Percentiles rank a stretch among this genome's conserved stretches.
Evolutionary conservation across 2,329 filamentous ascomycete genomes (phyloP).

Genomic region (Colletotrichum lupini): DNA sequence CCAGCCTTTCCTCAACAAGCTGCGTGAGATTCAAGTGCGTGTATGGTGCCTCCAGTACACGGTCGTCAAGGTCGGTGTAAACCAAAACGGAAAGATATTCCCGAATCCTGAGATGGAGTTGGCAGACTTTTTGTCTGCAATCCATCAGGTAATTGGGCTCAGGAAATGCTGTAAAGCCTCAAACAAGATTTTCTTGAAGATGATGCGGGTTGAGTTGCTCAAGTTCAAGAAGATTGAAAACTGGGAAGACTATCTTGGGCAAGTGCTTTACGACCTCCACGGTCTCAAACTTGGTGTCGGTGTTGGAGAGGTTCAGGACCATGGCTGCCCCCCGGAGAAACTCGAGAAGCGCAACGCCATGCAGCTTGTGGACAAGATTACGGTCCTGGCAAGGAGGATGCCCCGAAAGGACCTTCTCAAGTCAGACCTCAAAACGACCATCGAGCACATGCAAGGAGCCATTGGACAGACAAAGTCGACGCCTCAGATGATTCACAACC

Average conservation of each 20-base stretch:
- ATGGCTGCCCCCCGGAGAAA: conserved; percentile 80
- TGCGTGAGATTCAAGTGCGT: conserved; percentile 88
- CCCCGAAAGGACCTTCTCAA: conserved; percentile 92
- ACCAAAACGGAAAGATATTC: conserved; percentile 73
- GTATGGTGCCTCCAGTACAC: conserved; percentile 90
- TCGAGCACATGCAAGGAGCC: conserved; percentile 92
- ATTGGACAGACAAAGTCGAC: conserved; percentile 84
- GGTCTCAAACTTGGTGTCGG: conserved; percentile 80
- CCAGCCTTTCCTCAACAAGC: conserved; percentile 70
- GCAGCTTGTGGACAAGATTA: conserved; percentile 85
- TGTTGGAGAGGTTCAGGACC: conserved; percentile 76
- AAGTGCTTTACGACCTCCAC: conserved; percentile 86
- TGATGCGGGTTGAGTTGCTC: conserved; percentile 88
- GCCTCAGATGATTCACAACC: conserved; percentile 86
- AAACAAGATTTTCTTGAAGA: conserved; percentile 87
- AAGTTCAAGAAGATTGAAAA: conserved; percentile 80
- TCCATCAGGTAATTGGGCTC: conserved; percentile 86
- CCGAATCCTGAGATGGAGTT: conserved; percentile 76
- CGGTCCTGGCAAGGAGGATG: conserved; percentile 83
- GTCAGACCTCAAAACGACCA: conserved; percentile 87
- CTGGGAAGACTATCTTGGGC: conserved; percentile 87
- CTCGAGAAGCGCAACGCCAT: conserved; percentile 85
- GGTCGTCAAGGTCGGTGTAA: conserved; percentile 79
- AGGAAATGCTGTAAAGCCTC: conserved; percentile 87
- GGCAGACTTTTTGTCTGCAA: conserved; percentile 81